Percentiles rank a stretch among this genome's conserved stretches.
These are phyloP conservation scores for Conticribra guillardii DNA, from an alignment of 108 stramenopile species.

Conservation along the genomic window DNA sequence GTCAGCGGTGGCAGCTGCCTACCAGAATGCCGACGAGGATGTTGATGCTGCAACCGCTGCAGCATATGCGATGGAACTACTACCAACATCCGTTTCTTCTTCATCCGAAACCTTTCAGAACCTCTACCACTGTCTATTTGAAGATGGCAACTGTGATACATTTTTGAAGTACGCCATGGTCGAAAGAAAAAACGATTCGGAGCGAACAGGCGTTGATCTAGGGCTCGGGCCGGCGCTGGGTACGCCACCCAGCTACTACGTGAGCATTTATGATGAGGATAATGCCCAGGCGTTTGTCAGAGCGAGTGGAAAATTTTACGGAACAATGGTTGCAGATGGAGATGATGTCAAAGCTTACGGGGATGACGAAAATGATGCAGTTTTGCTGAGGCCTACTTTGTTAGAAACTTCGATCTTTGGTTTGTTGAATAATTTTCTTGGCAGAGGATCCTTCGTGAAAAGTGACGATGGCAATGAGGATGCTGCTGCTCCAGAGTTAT, in stretches of 20 bases:
- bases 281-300: conserved; percentile 83
- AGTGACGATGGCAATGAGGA: conserved; percentile 18
- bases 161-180: conserved; percentile 62
- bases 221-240: conserved; percentile 57
- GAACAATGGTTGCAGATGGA: conserved; percentile 37
- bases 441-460: conserved; percentile 57
- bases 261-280: conserved; percentile 61
- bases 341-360: conserved; percentile 55
- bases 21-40: conserved; percentile 61
- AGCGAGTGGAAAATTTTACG: conserved; percentile 72
- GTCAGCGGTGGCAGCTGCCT: conserved; percentile 80
- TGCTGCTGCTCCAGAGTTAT: conserved; percentile 2
- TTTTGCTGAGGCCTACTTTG: conserved; percentile 65
- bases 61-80: conserved; percentile 61
- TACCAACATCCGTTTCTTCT: conserved; percentile 59
- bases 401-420: conserved; percentile 72
- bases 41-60: conserved; percentile 67
- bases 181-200: conserved; percentile 61
- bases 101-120: conserved; percentile 56
- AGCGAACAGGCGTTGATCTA: conserved; percentile 60
- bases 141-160: conserved; percentile 70
- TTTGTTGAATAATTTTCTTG: conserved; percentile 74
- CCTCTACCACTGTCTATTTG: conserved; percentile 68
- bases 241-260: conserved; percentile 79
- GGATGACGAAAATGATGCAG: conserved; percentile 55